Evolutionary conservation across 2,329 filamentous ascomycete genomes (phyloP).

Genomic region (Fusarium pseudograminearum): DNA sequence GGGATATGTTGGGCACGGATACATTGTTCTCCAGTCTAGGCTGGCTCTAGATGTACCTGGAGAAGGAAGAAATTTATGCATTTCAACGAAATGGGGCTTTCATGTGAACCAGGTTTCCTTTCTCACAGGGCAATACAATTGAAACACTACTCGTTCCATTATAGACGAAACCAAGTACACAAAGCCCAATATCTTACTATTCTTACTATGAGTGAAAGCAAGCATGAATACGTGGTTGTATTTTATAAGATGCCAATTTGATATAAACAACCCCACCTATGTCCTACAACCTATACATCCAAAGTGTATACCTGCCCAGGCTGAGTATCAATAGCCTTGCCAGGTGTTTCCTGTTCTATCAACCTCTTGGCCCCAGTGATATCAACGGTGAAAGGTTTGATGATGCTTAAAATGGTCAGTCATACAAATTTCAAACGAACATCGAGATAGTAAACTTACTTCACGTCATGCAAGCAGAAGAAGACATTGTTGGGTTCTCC

Average conservation of each 20-base stretch:
- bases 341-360: neutral
- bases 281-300: neutral
- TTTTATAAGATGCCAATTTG: no score
- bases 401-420: neutral
- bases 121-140: no score
- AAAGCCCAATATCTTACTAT: no score
- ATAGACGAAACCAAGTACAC: no score
- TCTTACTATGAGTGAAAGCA: no score
- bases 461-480: neutral
- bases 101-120: no score
- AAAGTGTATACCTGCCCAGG: neutral
- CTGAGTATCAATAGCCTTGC: neutral
- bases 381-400: neutral
- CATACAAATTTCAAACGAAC: rapidly evolving
- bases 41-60: rapidly evolving
- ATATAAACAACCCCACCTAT: rapidly evolving
- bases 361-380: neutral
- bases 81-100: no score
- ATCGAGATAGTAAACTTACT: rapidly evolving
- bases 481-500: neutral
- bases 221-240: rapidly evolving
- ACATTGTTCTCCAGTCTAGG: no score
- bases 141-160: no score
- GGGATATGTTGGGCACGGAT: no score
- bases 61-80: no score